Conservation (phyloP, 805 yeast genomes). For the Candida morakotiae region DNA sequence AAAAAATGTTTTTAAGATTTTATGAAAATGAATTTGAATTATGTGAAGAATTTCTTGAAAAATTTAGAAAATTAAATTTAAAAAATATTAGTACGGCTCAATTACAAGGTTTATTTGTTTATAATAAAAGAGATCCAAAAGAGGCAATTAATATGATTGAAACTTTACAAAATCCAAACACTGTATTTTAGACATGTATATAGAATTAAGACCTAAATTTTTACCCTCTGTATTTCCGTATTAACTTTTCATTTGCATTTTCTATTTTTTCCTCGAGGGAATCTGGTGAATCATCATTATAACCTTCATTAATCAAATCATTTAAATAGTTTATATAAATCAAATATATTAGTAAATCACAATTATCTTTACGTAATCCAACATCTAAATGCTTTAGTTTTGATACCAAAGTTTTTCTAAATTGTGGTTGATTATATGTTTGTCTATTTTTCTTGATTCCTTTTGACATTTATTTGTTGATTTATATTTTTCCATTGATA, state of each 20-base stretch:
- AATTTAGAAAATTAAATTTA: conserved; percentile 43
- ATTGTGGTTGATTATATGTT: conserved; percentile 15
- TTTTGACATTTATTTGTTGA: conserved; percentile 2
- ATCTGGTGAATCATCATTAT: conserved; percentile 29
- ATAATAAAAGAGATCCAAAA: conserved; percentile 78
- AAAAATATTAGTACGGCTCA: conserved; percentile 80
- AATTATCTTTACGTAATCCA: conserved; percentile 30
- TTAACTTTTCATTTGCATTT: conserved; percentile 25
- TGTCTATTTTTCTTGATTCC: conserved; percentile 8
- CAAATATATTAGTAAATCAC: conserved; percentile 42
- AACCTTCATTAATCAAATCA: conserved; percentile 37
- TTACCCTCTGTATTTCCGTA: conserved; percentile 34
- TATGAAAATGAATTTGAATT: conserved; percentile 59
- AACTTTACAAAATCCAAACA: conserved; percentile 31
- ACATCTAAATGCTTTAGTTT: conserved; percentile 14
- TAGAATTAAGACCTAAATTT: conserved; percentile 7
- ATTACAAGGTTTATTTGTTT: conserved; percentile 91
- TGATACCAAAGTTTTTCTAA: conserved; percentile 8
- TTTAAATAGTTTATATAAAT: conserved; percentile 45
- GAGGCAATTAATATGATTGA: conserved; percentile 67
- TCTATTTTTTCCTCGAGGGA: conserved; percentile 37
- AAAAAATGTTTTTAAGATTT: conserved; percentile 82
- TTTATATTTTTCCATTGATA: neutral
- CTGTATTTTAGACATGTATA: conserved; percentile 13
- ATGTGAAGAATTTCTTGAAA: conserved; percentile 49